Conservation (phyloP, 768 basidiomycete genomes). For the Termitomyces sp. region DNA sequence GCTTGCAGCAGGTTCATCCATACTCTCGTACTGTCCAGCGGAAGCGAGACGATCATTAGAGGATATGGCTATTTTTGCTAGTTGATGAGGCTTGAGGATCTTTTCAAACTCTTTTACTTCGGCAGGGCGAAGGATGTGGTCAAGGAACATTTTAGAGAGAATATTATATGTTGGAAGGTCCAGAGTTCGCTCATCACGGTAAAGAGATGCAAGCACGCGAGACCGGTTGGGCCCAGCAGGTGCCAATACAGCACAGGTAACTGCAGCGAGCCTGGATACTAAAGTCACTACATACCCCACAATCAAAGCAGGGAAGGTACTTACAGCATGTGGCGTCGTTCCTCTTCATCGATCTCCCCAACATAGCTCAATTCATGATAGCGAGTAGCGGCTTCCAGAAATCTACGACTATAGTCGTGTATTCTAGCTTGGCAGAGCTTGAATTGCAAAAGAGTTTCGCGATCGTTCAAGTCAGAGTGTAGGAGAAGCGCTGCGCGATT, state of each 20-base stretch:
- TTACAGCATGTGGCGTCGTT: constrained; percentile 86
- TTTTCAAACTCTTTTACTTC: constrained; percentile 90
- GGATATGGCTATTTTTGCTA: constrained; percentile 85
- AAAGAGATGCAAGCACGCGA: constrained; percentile 85
- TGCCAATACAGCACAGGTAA: constrained; percentile 93
- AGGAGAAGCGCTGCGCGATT: constrained; percentile 91
- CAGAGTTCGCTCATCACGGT: constrained; percentile 85
- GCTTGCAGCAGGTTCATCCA: constrained; percentile 51
- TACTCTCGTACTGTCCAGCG: constrained; percentile 52
- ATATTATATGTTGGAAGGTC: constrained; percentile 83
- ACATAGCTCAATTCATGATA: constrained; percentile 96
- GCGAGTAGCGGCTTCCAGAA: constrained; percentile 87
- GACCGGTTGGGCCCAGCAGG: constrained; percentile 97
- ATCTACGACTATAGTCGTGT: constrained; percentile 87
- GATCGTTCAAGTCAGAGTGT: constrained; percentile 64
- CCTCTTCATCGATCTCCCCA: constrained; percentile 89
- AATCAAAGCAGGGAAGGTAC: constrained; percentile 21
- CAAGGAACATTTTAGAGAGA: constrained; percentile 96
- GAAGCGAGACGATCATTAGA: constrained; percentile 78
- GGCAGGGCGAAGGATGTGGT: constrained; percentile 86
- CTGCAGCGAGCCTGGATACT: constrained; percentile 67
- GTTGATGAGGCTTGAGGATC: constrained; percentile 85
- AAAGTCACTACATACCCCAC: background rate
- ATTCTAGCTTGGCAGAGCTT: constrained; percentile 94
- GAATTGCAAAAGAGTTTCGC: constrained; percentile 75